Evolutionary conservation across 345 rosid species (phyloP).

Genomic region (Dipteronia dyeriana): DNA sequence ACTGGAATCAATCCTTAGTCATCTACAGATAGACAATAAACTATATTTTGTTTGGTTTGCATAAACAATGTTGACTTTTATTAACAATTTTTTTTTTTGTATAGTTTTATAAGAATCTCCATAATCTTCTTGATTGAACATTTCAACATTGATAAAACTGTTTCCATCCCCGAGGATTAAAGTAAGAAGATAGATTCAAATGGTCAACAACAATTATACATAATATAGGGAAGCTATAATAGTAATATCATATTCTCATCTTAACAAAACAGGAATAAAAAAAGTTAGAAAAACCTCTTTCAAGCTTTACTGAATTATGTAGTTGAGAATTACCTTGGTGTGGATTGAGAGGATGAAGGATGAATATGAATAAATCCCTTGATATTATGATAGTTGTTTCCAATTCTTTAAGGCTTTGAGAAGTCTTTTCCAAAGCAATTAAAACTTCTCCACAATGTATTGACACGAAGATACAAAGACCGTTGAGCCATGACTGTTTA

Average conservation of each 20-base stretch:
- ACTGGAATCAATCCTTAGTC: not conserved
- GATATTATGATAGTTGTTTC: conserved; percentile 1
- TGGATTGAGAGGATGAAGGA: conserved; percentile 4
- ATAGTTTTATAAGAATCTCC: not conserved
- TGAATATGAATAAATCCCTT: not conserved
- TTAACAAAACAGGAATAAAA: not conserved
- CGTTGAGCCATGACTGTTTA: conserved; percentile 29
- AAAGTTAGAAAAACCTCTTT: not conserved
- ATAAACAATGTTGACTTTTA: not conserved
- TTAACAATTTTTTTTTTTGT: not conserved
- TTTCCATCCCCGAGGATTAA: too few relatives aligned
- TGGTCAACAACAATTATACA: too few relatives aligned
- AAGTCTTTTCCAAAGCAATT: conserved; percentile 18
- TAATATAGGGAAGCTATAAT: too few relatives aligned
- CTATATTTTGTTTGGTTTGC: not conserved
- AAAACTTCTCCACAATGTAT: conserved; percentile 26
- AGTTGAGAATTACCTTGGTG: conserved; percentile 21
- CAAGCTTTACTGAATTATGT: not conserved
- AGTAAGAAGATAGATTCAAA: not conserved
- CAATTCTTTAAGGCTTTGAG: conserved; percentile 17
- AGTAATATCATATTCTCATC: too few relatives aligned
- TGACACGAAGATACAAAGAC: conserved; percentile 20
- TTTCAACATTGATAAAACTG: not conserved
- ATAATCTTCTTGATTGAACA: not conserved
- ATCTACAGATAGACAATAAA: not conserved